Evolutionary conservation across 78 protist genomes (phyloP).

Genomic region (Polysphondylium violaceum): DNA sequence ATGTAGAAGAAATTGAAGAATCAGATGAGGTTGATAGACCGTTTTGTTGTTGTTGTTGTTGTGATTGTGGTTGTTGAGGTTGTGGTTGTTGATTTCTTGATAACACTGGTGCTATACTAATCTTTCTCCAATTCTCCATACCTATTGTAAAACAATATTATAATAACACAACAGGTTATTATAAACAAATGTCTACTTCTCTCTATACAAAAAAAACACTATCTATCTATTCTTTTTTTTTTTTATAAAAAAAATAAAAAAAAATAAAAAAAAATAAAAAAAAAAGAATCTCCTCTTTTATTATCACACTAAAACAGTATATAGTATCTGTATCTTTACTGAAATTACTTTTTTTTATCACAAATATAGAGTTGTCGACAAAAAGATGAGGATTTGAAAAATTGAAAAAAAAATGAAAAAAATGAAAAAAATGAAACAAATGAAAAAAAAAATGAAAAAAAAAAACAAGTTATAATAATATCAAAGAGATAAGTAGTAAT

Average conservation of each 20-base stretch:
- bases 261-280: background rate
- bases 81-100: slow-evolving; percentile 2
- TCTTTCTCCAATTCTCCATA: slow-evolving; percentile 44
- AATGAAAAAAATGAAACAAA: too few species aligned
- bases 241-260: background rate
- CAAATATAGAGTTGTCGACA: too few species aligned
- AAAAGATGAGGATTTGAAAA: too few species aligned
- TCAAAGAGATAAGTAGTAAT: too few species aligned
- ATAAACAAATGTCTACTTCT: background rate
- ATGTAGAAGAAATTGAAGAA: background rate
- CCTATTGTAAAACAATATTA: background rate
- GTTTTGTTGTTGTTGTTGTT: background rate
- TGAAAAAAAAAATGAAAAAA: too few species aligned
- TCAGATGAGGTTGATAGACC: background rate
- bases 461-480: too few species aligned
- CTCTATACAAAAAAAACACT: too few species aligned
- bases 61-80: background rate
- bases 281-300: background rate
- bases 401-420: too few species aligned
- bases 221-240: background rate
- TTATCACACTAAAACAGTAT: too few species aligned
- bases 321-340: too few species aligned
- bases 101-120: slow-evolving; percentile 39
- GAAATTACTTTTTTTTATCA: too few species aligned
- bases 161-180: background rate